A percentile compares a stretch with the other conserved stretches of the same genome.
Evolutionary conservation across 225 moss, liverwort and hornwort genomes (phyloP).

Genomic region (Pseudisothecium myosuroides): DNA sequence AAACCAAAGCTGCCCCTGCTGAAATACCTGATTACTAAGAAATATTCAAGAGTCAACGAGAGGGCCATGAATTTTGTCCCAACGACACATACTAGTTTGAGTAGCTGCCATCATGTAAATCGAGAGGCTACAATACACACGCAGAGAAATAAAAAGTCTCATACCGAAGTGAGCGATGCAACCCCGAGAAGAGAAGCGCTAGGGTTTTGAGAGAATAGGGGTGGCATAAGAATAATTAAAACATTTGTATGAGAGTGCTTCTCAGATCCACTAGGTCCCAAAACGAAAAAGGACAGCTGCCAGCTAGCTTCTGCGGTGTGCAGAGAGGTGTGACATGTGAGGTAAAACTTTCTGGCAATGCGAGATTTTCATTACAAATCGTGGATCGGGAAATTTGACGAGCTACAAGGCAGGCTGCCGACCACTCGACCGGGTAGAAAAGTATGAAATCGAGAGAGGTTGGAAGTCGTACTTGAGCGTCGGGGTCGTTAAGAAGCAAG

Average conservation of each 20-base stretch:
- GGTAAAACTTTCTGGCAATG: neutral
- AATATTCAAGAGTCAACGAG: neutral
- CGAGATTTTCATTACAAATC: neutral
- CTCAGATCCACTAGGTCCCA: neutral
- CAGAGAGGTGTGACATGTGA: neutral
- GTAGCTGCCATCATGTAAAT: neutral
- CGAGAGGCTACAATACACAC: neutral
- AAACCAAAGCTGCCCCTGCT: neutral
- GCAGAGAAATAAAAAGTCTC: neutral
- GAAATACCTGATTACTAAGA: neutral
- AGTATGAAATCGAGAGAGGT: neutral
- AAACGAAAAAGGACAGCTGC: neutral
- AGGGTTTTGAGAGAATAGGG: neutral
- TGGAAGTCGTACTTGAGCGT: constrained; percentile 61
- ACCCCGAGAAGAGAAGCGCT: neutral
- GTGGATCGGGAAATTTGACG: neutral
- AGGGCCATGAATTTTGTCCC: neutral
- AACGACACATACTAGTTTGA: neutral
- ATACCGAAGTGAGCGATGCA: neutral
- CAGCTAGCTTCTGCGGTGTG: neutral
- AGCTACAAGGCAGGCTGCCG: neutral
- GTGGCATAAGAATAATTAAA: neutral
- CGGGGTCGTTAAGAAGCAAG: constrained; percentile 80
- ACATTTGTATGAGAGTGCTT: neutral
- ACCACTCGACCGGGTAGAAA: neutral